phyloP scores from a whole-genome alignment of 441 rosid genomes.

The Pelargonium cotyledonis region DNA sequence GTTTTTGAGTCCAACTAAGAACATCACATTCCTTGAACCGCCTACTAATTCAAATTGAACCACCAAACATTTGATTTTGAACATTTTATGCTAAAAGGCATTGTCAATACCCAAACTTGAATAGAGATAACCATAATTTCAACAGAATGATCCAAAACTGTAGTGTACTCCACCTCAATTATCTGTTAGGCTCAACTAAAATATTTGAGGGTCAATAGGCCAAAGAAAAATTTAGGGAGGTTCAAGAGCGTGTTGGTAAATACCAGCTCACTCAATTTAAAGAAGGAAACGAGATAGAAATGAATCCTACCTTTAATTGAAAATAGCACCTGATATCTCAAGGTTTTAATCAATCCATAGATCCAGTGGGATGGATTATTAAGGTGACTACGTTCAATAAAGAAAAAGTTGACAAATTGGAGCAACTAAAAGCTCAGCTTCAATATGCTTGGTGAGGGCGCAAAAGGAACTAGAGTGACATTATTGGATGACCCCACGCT shows the following conservation, averaged over 20 bases:
- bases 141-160: neutral
- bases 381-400: neutral
- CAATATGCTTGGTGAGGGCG: neutral
- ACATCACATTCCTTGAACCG: neutral
- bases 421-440: neutral
- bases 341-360: neutral
- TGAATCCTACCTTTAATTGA: neutral
- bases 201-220: neutral
- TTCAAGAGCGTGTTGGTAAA: neutral
- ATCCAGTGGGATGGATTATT: neutral
- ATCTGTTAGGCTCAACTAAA: neutral
- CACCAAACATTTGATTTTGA: neutral
- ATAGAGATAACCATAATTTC: neutral
- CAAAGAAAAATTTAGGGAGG: neutral
- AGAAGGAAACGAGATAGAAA: neutral
- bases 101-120: neutral
- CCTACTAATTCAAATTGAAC: neutral
- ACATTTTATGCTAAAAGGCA: neutral
- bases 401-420: neutral
- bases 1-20: neutral
- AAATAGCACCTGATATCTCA: neutral
- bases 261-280: neutral
- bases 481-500: neutral
- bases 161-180: neutral
- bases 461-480: neutral